Evolutionary conservation across 768 basidiomycete species (phyloP).

Genomic region (Boletus tomentosulus): DNA sequence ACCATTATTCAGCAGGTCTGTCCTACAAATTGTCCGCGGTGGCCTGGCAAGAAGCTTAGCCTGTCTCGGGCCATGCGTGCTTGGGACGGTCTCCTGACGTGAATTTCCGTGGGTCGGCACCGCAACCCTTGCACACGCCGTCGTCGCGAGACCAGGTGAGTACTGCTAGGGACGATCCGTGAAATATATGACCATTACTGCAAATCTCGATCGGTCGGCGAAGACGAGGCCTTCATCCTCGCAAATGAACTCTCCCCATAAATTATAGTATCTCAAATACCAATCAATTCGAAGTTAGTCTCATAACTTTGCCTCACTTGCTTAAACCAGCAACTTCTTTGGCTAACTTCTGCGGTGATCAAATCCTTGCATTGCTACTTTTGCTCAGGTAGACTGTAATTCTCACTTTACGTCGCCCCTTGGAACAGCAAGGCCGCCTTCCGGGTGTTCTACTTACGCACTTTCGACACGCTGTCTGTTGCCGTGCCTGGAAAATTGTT

Average conservation of each 20-base stretch:
- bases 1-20: slow-evolving; percentile 8
- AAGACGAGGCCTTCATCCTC: slow-evolving; percentile 7
- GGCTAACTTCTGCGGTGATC: not conserved
- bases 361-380: not conserved
- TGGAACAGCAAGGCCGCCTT: slow-evolving; percentile 3
- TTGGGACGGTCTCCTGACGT: not conserved
- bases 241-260: slow-evolving; percentile 16
- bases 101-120: not conserved
- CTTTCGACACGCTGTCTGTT: slow-evolving; percentile 8
- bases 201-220: slow-evolving; percentile 23
- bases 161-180: not conserved
- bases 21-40: not conserved
- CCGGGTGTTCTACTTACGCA: slow-evolving; percentile 11
- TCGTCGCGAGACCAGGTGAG: not conserved
- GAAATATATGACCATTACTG: not conserved
- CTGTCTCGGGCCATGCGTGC: not conserved
- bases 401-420: slow-evolving; percentile 10
- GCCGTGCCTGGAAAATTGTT: slow-evolving; percentile 5
- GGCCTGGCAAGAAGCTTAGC: not conserved
- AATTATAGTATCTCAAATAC: slow-evolving; percentile 3
- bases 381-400: not conserved
- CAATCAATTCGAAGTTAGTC: not conserved
- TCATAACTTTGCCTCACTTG: not conserved
- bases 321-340: not conserved
- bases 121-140: not conserved